Base-by-base conservation (phyloP, 2,329 filamentous ascomycete species). In the Epichloe baconii region DNA sequence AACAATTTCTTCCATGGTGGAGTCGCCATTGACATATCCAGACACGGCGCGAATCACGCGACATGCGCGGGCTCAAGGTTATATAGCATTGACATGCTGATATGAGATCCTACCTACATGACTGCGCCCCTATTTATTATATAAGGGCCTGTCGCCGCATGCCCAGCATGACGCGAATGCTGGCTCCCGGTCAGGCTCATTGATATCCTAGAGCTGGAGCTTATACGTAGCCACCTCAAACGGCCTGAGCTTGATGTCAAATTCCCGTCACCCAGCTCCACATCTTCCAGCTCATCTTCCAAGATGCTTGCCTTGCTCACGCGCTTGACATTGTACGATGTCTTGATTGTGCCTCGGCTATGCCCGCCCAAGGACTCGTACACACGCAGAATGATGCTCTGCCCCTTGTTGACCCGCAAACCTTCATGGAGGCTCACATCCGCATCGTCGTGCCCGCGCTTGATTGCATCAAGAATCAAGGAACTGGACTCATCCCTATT, bases 281-380 rank as follows among this genome's bases (percentile, higher is more conserved):
- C 60, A 62, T 82, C 80, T 56, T 88, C 83, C 51, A 82, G 68
- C 60, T 95, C 86, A 66, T 98, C 93, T 66, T 98, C 93, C 35
- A 98, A 71, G 55, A 94, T 66, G 68, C 95, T 97, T 42, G 82
- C 83, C 76, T 88, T 95, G 69, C 76, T 84, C 35, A 86, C 88
- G 59, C 79, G 82, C 71, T 83, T 84, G 31, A 96, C 80, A 26
- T 81, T 72, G 66, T 91, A 78, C 8, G 69, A 75, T 47, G 85
- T 85, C 44, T 74, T 69, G 60, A 96, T 80, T 1, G 73, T 79
- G 2, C 85, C 90, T 55, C 82, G 80, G 55, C 81, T 82, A 61
- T 80, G 84, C 0, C 93, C 93, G 44, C 93, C 93, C 42, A 97
- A 71, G 54, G 85, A 85, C 65, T 98, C 93, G 63, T 94, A 98